Conservation (phyloP, 208 protist species). For the Trypanosoma cruzi region DNA sequence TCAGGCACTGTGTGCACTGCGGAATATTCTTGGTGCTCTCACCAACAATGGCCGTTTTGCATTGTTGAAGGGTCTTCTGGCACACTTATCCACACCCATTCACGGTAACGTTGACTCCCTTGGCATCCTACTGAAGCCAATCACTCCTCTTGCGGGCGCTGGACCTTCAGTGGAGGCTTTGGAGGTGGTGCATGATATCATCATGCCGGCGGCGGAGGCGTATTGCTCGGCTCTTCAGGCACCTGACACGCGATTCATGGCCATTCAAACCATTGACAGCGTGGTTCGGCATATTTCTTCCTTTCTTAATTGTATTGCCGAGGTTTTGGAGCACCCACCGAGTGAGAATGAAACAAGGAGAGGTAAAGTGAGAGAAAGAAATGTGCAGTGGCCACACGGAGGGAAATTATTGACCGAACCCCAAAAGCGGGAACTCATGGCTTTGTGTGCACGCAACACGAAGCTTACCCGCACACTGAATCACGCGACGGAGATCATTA, state of each 20-base stretch:
- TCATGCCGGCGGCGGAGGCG: conserved; percentile 55
- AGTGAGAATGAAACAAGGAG: conserved; percentile 14
- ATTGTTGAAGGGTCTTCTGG: conserved; percentile 80
- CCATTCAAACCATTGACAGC: conserved; percentile 87
- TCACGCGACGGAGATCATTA: conserved; percentile 72
- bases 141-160: neutral
- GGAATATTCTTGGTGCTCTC: conserved; percentile 42
- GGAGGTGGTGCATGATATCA: conserved; percentile 55
- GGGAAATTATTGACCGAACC: neutral
- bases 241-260: conserved; percentile 90
- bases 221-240: conserved; percentile 63
- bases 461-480: conserved; percentile 45
- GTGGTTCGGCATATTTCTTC: conserved; percentile 76
- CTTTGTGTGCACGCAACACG: conserved; percentile 38
- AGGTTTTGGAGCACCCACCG: conserved; percentile 9
- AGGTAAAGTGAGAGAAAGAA: conserved; percentile 11
- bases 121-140: conserved; percentile 42
- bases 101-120: conserved; percentile 37
- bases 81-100: conserved; percentile 72
- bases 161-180: neutral
- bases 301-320: conserved; percentile 35
- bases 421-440: conserved; percentile 1
- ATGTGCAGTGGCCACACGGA: neutral
- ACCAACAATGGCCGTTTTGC: conserved; percentile 85
- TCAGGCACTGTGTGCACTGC: conserved; percentile 25